Percentiles rank a stretch among this genome's conserved stretches.
Evolutionary conservation across 306 rosid species (phyloP).

Genomic region (Hippophae tibetana): DNA sequence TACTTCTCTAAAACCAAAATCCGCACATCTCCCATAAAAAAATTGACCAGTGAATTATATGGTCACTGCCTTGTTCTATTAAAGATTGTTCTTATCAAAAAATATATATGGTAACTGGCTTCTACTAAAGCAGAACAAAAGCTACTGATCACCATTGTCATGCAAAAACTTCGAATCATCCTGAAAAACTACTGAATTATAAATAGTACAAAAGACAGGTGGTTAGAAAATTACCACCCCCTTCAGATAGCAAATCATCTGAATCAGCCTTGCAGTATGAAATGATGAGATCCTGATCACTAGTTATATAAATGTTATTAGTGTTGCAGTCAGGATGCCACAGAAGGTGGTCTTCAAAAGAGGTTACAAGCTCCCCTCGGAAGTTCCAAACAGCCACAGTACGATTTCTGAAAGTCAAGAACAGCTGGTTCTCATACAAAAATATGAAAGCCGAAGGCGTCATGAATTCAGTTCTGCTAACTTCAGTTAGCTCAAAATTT

Average conservation of each 20-base stretch:
- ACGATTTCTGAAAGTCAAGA: conserved; percentile 75
- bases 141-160: too few species aligned
- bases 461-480: conserved; percentile 70
- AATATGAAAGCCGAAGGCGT: conserved; percentile 93
- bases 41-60: too few species aligned
- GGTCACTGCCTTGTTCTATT: too few species aligned
- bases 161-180: too few species aligned
- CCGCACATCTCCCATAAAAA: too few species aligned
- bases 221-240: conserved; percentile 46
- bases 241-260: conserved; percentile 69
- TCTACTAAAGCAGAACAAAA: too few species aligned
- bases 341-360: conserved; percentile 86
- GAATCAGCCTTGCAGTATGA: conserved; percentile 92
- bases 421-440: conserved; percentile 79
- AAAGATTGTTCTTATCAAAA: too few species aligned
- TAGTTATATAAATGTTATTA: conserved; percentile 81
- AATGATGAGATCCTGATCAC: conserved; percentile 89
- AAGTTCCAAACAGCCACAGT: conserved; percentile 93
- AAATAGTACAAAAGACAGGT: not conserved
- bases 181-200: too few species aligned
- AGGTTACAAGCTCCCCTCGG: conserved; percentile 88
- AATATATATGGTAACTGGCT: too few species aligned
- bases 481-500: conserved; percentile 61
- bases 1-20: too few species aligned
- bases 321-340: conserved; percentile 99